A percentile compares a stretch with the other conserved stretches of the same genome.
phyloP scores from a whole-genome alignment of 2,329 filamentous ascomycete genomes.

The Beauveria asiatica region DNA sequence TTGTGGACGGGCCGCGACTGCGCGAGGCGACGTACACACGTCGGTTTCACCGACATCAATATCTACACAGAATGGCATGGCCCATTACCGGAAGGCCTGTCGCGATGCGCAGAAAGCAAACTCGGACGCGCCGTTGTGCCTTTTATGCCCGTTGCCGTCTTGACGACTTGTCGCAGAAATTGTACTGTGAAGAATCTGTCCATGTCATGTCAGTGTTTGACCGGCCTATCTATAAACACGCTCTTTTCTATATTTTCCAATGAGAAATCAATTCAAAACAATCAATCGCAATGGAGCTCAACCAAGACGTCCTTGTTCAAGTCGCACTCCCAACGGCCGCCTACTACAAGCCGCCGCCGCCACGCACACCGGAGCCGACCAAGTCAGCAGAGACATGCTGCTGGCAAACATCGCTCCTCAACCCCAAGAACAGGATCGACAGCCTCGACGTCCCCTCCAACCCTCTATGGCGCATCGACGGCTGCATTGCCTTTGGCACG shows the following conservation, averaged over 20 bases:
- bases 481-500: slow-evolving; percentile 47
- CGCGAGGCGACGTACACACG: background rate
- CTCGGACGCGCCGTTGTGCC: too few species aligned
- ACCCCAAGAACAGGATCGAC: slow-evolving; percentile 53
- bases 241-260: too few species aligned
- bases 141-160: too few species aligned
- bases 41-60: background rate
- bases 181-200: too few species aligned
- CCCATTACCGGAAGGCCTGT: too few species aligned
- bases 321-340: slow-evolving; percentile 51
- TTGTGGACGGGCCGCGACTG: background rate
- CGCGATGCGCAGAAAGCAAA: too few species aligned
- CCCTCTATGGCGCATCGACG: slow-evolving; percentile 51
- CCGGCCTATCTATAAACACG: too few species aligned
- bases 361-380: slow-evolving; percentile 11
- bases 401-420: slow-evolving; percentile 44
- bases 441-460: slow-evolving; percentile 37
- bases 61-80: too few species aligned
- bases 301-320: slow-evolving; percentile 41
- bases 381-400: background rate
- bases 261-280: too few species aligned
- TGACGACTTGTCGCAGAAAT: too few species aligned
- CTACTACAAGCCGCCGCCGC: slow-evolving; percentile 23
- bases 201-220: too few species aligned
- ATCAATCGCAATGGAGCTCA: slow-evolving; percentile 41